Percentiles rank a stretch among this genome's conserved stretches.
Evolutionary conservation across 306 rosid genomes (phyloP).

Genomic region (Quercus aquifolioides): DNA sequence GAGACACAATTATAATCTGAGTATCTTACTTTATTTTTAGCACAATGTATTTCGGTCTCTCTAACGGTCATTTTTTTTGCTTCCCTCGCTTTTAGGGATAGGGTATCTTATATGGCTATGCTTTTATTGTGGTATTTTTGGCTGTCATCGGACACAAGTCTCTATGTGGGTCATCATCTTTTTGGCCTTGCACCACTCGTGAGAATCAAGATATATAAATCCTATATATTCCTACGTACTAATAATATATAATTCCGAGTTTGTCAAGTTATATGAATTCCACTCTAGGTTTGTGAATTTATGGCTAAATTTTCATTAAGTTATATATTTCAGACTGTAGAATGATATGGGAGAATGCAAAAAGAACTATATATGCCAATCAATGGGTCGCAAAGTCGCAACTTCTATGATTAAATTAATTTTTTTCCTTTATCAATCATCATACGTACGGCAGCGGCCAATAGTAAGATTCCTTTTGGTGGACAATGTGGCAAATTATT

Average conservation of each 20-base stretch:
- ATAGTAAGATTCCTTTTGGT: no score
- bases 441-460: no score
- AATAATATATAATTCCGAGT: neutral
- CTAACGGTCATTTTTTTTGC: constrained; percentile 57
- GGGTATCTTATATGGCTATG: neutral
- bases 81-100: constrained; percentile 1
- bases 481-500: no score
- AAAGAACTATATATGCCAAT: neutral
- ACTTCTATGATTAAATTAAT: no score
- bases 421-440: no score
- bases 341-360: neutral
- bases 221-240: neutral
- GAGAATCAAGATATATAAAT: no score
- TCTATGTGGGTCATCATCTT: constrained; percentile 25
- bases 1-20: constrained; percentile 19
- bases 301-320: neutral
- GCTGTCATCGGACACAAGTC: constrained; percentile 8
- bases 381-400: no score
- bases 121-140: neutral
- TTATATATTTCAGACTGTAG: neutral
- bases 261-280: neutral
- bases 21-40: neutral
- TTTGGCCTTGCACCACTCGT: constrained; percentile 6
- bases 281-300: neutral
- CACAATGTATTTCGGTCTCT: neutral